These are phyloP conservation scores for Solanum paucissectum DNA, from an alignment of 257 asterid species.

Conservation along the genomic window DNA sequence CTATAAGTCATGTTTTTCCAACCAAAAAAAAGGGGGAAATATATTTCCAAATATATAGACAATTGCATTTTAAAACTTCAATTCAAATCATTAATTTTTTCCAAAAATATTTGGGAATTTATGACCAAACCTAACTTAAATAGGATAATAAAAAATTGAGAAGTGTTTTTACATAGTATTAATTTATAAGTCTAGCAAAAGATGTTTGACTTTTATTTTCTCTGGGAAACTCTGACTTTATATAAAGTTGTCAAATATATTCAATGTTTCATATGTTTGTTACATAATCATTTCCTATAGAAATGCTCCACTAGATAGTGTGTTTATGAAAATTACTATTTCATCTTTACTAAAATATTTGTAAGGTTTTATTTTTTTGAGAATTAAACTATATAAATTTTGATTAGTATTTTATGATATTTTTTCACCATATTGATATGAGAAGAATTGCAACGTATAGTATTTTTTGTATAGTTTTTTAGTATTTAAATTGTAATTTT, in stretches of 20 bases:
- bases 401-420: neutral
- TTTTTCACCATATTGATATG: neutral
- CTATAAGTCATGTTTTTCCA: neutral
- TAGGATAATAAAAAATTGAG: neutral
- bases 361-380: neutral
- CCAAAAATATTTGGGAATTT: neutral
- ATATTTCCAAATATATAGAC: neutral
- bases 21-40: no score
- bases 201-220: neutral
- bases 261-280: neutral
- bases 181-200: neutral
- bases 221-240: neutral
- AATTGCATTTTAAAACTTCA: neutral
- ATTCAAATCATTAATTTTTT: neutral
- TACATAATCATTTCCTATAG: neutral
- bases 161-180: neutral
- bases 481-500: no score
- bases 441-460: rapidly evolving
- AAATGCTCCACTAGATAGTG: neutral
- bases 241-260: neutral
- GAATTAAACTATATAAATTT: neutral
- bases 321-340: neutral
- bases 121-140: neutral
- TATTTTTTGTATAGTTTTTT: rapidly evolving
- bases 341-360: neutral